Evolutionary conservation across 2,329 filamentous ascomycete species (phyloP).

Genomic region (Saccharata proteae): DNA sequence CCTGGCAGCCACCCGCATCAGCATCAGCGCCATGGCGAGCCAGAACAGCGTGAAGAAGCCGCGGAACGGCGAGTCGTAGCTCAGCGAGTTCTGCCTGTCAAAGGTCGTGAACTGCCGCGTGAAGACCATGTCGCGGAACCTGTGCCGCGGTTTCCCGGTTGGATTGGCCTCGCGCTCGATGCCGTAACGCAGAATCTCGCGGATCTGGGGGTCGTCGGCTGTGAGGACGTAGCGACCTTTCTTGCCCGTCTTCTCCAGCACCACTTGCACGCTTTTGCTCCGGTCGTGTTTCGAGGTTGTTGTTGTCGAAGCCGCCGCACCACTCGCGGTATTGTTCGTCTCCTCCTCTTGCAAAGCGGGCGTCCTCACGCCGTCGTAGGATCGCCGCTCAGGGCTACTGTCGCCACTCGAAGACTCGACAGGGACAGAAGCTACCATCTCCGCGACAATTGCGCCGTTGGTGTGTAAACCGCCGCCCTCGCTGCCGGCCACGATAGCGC

Average conservation of each 20-base stretch:
- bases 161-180: conserved; percentile 29
- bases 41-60: conserved; percentile 74
- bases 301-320: background rate
- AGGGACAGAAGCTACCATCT: conserved; percentile 11
- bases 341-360: background rate
- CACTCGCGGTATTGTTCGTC: background rate
- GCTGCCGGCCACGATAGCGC: conserved; percentile 23
- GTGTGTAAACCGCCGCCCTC: conserved; percentile 16
- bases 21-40: conserved; percentile 54
- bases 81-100: conserved; percentile 55
- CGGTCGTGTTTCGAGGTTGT: conserved; percentile 9
- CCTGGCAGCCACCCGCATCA: conserved; percentile 52
- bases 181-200: conserved; percentile 31
- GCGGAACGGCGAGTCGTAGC: conserved; percentile 58
- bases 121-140: conserved; percentile 51
- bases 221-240: conserved; percentile 37
- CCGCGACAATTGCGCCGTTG: conserved; percentile 11
- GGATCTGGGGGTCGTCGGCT: conserved; percentile 37
- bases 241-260: conserved; percentile 33
- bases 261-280: conserved; percentile 33
- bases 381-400: background rate
- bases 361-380: conserved; percentile 7
- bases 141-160: conserved; percentile 22
- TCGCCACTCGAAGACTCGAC: conserved; percentile 9
- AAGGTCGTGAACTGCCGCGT: conserved; percentile 63